These are phyloP conservation scores for Penicillium decumbens DNA, from an alignment of 2,329 filamentous ascomycete species.

Conservation along the genomic window DNA sequence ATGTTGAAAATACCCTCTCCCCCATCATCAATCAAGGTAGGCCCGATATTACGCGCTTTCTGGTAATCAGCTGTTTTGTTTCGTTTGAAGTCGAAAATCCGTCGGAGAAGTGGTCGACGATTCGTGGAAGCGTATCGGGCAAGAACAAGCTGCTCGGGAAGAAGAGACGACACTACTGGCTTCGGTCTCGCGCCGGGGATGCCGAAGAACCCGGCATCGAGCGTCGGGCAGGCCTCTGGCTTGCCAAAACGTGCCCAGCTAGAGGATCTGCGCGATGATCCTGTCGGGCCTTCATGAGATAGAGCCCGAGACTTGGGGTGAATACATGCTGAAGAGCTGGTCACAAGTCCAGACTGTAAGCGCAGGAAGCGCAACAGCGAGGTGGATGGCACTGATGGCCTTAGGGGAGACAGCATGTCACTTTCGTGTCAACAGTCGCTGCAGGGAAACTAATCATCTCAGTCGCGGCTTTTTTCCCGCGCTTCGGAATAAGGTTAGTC, in stretches of 20 bases:
- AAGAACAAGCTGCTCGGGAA: slow-evolving; percentile 8
- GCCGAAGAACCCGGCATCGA: slow-evolving; percentile 32
- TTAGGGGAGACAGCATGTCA: slow-evolving; percentile 40
- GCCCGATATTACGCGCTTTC: slow-evolving; percentile 55
- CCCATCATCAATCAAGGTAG: slow-evolving; percentile 55
- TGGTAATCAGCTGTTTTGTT: slow-evolving; percentile 38
- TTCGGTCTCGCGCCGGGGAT: slow-evolving; percentile 13
- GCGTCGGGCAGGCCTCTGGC: slow-evolving; percentile 19
- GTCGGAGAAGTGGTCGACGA: slow-evolving; percentile 34
- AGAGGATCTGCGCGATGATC: slow-evolving; percentile 18
- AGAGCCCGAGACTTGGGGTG: slow-evolving; percentile 13
- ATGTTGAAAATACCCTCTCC: slow-evolving; percentile 61
- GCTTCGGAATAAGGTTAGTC: slow-evolving; percentile 31
- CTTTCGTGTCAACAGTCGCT: slow-evolving; percentile 11
- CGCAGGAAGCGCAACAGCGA: slow-evolving; percentile 67
- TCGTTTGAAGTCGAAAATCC: slow-evolving; percentile 35
- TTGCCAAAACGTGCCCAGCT: slow-evolving; percentile 20
- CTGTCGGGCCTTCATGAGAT: slow-evolving; percentile 14
- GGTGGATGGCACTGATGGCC: slow-evolving; percentile 47
- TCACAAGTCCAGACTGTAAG: slow-evolving; percentile 60
- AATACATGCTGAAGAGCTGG: slow-evolving; percentile 32
- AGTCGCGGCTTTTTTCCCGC: slow-evolving; percentile 17
- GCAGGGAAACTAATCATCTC: slow-evolving; percentile 10
- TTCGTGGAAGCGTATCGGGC: slow-evolving; percentile 32
- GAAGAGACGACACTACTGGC: background rate